Evolutionary conservation across 768 basidiomycete genomes (phyloP).

Genomic region (Boletus edulis): DNA sequence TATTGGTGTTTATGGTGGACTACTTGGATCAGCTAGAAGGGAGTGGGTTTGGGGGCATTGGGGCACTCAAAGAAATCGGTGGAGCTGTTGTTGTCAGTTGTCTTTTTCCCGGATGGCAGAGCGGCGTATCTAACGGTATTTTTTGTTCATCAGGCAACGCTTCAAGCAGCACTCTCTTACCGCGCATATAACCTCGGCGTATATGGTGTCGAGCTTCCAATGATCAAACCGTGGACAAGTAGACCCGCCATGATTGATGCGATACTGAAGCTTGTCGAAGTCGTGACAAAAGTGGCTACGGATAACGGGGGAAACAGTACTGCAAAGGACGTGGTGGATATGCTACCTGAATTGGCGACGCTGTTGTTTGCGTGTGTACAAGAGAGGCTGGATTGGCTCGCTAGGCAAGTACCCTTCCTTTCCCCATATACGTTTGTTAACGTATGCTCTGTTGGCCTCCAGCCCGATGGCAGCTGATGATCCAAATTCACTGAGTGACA

Average conservation of each 20-base stretch:
- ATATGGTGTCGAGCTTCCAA: constrained; percentile 74
- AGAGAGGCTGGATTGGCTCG: constrained; percentile 69
- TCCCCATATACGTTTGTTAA: not conserved
- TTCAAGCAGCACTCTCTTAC: constrained; percentile 72
- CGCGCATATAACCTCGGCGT: constrained; percentile 66
- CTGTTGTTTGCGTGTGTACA: constrained; percentile 63
- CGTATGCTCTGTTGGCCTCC: not conserved
- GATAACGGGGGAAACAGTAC: constrained; percentile 7
- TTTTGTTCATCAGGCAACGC: constrained; percentile 50
- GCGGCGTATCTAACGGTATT: not conserved
- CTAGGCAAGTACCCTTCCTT: constrained; percentile 39
- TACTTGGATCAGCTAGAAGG: constrained; percentile 25
- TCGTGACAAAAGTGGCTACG: constrained; percentile 40
- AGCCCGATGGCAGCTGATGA: constrained; percentile 49
- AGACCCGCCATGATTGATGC: constrained; percentile 63
- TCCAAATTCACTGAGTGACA: constrained; percentile 52
- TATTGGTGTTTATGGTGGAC: constrained; percentile 60
- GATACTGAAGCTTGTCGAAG: constrained; percentile 68
- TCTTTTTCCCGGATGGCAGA: not conserved
- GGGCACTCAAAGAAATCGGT: constrained; percentile 38
- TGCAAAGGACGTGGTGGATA: constrained; percentile 43
- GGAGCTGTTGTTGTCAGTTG: constrained; percentile 56
- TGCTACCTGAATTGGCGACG: constrained; percentile 64
- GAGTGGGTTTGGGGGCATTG: constrained; percentile 20
- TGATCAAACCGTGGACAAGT: constrained; percentile 85